Evolutionary conservation across 2,329 filamentous ascomycete species (phyloP).

Genomic region (Colletotrichum acutatum): DNA sequence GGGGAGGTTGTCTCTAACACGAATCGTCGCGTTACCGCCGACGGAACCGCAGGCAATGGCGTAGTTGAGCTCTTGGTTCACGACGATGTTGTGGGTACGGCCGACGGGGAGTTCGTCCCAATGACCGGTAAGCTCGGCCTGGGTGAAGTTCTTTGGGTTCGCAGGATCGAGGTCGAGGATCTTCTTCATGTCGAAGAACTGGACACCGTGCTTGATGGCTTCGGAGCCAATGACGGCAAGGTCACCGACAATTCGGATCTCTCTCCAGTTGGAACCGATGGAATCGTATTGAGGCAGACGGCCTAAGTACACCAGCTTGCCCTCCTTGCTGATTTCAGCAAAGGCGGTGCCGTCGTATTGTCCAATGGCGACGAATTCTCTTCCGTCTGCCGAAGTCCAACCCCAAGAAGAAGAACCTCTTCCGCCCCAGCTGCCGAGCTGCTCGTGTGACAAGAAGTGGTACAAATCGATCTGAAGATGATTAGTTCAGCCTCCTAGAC

Average conservation of each 20-base stretch:
- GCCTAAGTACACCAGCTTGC: slow-evolving; percentile 64
- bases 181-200: slow-evolving; percentile 72
- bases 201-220: slow-evolving; percentile 64
- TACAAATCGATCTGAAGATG: slow-evolving; percentile 45
- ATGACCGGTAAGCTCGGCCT: slow-evolving; percentile 53
- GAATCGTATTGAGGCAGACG: slow-evolving; percentile 59
- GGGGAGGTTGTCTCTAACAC: slow-evolving; percentile 33
- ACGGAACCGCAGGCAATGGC: slow-evolving; percentile 54
- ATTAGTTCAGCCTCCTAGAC: neutral
- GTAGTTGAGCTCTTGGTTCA: slow-evolving; percentile 58
- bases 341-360: slow-evolving; percentile 66
- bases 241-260: slow-evolving; percentile 57
- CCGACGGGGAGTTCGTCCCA: slow-evolving; percentile 52
- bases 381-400: slow-evolving; percentile 62
- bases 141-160: slow-evolving; percentile 54
- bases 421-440: slow-evolving; percentile 46
- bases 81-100: slow-evolving; percentile 59
- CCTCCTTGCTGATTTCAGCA: slow-evolving; percentile 60
- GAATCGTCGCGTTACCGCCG: slow-evolving; percentile 44
- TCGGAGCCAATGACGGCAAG: slow-evolving; percentile 52
- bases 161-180: slow-evolving; percentile 58
- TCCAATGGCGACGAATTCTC: slow-evolving; percentile 65
- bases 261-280: slow-evolving; percentile 61
- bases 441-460: slow-evolving; percentile 49
- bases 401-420: slow-evolving; percentile 59